Percentiles rank a stretch among this genome's conserved stretches.
Conservation (phyloP, 371 early-diverging fungal species). For the Lichtheimia hyalospora region DNA sequence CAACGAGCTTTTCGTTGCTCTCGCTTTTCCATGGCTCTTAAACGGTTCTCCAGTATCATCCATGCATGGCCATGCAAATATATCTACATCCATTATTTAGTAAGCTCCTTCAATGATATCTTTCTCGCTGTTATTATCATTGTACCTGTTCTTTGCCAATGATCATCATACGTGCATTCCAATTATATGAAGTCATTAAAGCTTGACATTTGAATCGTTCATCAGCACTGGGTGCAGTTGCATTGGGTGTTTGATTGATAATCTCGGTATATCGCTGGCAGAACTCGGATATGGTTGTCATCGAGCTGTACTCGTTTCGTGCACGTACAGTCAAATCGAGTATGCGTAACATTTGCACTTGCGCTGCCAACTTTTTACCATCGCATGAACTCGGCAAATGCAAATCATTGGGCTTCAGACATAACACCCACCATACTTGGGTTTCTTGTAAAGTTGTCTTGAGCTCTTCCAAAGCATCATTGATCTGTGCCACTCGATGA, state of each 20-base stretch:
- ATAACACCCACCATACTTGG: constrained; percentile 83
- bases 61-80: constrained; percentile 70
- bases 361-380: constrained; percentile 34
- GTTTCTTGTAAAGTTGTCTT: constrained; percentile 75
- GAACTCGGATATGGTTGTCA: constrained; percentile 53
- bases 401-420: constrained; percentile 74
- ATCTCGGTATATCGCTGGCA: constrained; percentile 64
- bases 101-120: background rate
- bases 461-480: constrained; percentile 62
- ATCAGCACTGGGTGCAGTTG: constrained; percentile 11
- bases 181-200: constrained; percentile 9
- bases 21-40: constrained; percentile 36
- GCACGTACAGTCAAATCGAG: constrained; percentile 47
- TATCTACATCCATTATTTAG: constrained; percentile 24
- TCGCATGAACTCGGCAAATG: constrained; percentile 60
- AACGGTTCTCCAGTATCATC: constrained; percentile 61
- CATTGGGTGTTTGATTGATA: constrained; percentile 35
- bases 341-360: constrained; percentile 54
- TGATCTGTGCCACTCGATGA: constrained; percentile 43
- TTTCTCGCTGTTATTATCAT: background rate
- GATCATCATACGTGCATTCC: constrained; percentile 14
- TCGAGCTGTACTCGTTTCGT: constrained; percentile 58
- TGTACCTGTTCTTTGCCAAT: constrained; percentile 16
- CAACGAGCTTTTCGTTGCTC: constrained; percentile 24
- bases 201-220: constrained; percentile 14